These are phyloP conservation scores for Cercospora canescens DNA, from an alignment of 2,329 filamentous ascomycete genomes.

Conservation along the genomic window DNA sequence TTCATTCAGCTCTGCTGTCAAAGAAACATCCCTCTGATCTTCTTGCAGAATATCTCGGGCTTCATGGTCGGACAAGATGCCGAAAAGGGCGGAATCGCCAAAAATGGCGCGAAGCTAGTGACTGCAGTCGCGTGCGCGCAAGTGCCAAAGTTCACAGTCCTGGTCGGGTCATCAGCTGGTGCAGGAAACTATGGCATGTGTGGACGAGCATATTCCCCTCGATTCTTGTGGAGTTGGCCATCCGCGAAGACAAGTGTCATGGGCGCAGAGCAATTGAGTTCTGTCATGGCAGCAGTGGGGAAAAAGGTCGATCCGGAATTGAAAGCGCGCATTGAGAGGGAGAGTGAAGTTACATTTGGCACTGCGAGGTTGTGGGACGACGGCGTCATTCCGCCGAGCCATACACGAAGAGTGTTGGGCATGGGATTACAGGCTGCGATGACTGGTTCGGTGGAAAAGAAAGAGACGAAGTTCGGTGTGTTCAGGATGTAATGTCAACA, in stretches of 20 bases:
- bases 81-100: slow-evolving; percentile 92
- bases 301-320: slow-evolving; percentile 78
- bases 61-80: slow-evolving; percentile 98
- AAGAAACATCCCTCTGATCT: slow-evolving; percentile 84
- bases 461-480: slow-evolving; percentile 40
- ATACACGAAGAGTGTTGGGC: slow-evolving; percentile 51
- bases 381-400: slow-evolving; percentile 51
- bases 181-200: slow-evolving; percentile 99
- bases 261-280: slow-evolving; percentile 87
- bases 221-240: slow-evolving; percentile 96
- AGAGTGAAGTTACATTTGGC: slow-evolving; percentile 87
- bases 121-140: slow-evolving; percentile 91
- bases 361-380: slow-evolving; percentile 83
- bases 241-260: slow-evolving; percentile 96
- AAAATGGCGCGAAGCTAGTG: slow-evolving; percentile 96
- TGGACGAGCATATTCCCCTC: slow-evolving; percentile 85
- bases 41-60: slow-evolving; percentile 93
- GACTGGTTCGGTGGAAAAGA: slow-evolving; percentile 36
- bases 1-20: slow-evolving; percentile 95
- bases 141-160: slow-evolving; percentile 95
- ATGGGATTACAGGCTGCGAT: slow-evolving; percentile 49
- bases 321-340: slow-evolving; percentile 79
- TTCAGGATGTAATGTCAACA: slow-evolving; percentile 38
- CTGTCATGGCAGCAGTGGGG: slow-evolving; percentile 94
- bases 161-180: slow-evolving; percentile 89